Conservation (phyloP, 805 yeast species). For the Candida railenensis region DNA sequence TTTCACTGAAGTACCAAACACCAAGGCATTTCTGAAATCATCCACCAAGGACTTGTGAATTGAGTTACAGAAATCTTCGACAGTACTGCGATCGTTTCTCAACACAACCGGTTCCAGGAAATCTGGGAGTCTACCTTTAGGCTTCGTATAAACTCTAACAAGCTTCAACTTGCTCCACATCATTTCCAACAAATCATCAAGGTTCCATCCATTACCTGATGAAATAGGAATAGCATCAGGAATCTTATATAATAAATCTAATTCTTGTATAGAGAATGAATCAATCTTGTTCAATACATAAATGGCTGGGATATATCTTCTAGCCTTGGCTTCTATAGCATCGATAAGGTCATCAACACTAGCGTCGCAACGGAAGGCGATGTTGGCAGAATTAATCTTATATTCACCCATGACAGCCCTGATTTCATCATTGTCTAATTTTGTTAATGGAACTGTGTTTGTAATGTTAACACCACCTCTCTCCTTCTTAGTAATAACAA, state of each 20-base stretch:
- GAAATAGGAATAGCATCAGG: constrained; percentile 98
- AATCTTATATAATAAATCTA: constrained; percentile 84
- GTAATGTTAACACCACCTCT: constrained; percentile 95
- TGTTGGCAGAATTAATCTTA: constrained; percentile 92
- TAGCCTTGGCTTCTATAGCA: constrained; percentile 82
- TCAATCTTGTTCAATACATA: constrained; percentile 96
- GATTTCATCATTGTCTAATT: constrained; percentile 88
- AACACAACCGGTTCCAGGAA: constrained; percentile 93
- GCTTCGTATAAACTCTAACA: constrained; percentile 96
- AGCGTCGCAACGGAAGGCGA: constrained; percentile 96
- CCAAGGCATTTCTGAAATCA: constrained; percentile 90
- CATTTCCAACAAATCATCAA: constrained; percentile 87
- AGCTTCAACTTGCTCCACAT: constrained; percentile 94
- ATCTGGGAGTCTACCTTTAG: constrained; percentile 93
- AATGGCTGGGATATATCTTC: constrained; percentile 93
- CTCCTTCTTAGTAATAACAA: constrained; percentile 87
- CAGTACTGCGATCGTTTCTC: constrained; percentile 76
- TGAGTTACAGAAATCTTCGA: constrained; percentile 94
- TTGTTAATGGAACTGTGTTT: constrained; percentile 88
- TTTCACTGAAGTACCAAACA: constrained; percentile 90
- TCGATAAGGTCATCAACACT: constrained; percentile 96
- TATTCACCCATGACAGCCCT: constrained; percentile 96
- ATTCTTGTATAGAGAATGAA: constrained; percentile 89
- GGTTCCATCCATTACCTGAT: constrained; percentile 94
- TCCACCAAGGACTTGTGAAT: constrained; percentile 93